These are phyloP conservation scores for Theobroma grandiflorum DNA, from an alignment of 441 rosid genomes.

Conservation along the genomic window DNA sequence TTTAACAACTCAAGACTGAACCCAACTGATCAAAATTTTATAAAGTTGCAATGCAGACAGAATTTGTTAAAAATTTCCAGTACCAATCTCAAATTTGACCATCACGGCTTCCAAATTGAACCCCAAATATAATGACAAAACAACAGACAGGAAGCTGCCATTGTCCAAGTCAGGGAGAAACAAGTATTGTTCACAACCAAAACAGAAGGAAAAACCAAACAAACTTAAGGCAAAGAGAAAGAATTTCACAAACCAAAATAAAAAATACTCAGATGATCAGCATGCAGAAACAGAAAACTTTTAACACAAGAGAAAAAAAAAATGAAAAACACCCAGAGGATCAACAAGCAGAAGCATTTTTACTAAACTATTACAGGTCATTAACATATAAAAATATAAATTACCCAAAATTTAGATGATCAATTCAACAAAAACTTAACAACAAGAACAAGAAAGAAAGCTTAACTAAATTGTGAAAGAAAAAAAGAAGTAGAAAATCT, in stretches of 20 bases:
- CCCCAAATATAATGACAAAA: neutral
- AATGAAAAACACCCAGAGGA: neutral
- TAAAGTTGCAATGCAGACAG: neutral
- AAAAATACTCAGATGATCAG: neutral
- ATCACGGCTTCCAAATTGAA: neutral
- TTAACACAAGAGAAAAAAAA: neutral
- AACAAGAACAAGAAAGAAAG: neutral
- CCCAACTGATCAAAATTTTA: neutral
- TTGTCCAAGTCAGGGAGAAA: neutral
- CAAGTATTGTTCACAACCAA: neutral
- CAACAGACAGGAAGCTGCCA: neutral
- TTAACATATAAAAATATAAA: neutral
- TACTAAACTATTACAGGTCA: neutral
- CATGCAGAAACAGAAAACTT: constrained; percentile 13
- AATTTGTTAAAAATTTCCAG: neutral
- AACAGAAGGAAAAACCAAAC: neutral
- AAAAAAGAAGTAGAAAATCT: neutral
- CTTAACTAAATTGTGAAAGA: neutral
- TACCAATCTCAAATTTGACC: neutral
- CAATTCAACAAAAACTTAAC: neutral
- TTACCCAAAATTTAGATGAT: constrained; percentile 13
- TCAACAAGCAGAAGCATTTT: neutral
- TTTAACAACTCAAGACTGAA: neutral
- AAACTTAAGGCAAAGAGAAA: neutral
- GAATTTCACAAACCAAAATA: neutral